Base-by-base conservation (phyloP, 2,329 filamentous ascomycete species). In the Penicillium sclerotiorum region DNA sequence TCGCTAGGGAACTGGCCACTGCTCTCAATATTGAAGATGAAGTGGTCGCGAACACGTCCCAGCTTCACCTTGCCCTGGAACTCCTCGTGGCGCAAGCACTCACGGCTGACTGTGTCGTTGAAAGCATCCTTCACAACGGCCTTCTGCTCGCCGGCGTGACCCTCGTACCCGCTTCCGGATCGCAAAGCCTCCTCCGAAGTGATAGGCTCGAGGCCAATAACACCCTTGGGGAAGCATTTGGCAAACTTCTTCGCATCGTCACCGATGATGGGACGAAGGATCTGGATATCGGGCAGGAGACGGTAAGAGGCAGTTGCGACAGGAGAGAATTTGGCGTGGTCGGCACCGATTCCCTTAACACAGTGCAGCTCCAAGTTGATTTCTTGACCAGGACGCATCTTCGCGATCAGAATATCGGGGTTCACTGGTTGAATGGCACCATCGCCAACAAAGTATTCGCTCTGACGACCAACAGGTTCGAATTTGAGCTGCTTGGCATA, bases 301-400 rank as follows among this genome's bases (percentile, higher is more conserved):
- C 94, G 85, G 77, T 99, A 99, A 20, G 88, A 90, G 3, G 94
- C 94, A 1, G 94, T 96, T 3, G 93, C 92, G 28, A 97, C 94
- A 39, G 94, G 94, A 0, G 90, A 96, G 77, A 94, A 99, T 74
- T 99, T 99, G 62, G 94, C 88, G 72, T 99, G 94, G 73, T 99
- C 94, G 57, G 87, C 85, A 40, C 94, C 94, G 59, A 95, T 85
- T 53, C 95, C 94, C 76, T 96, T 95, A 75, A 95, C 86, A 76
- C 93, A 94, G 77, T 97, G 92, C 82, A 95, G 88, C 59, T 89
- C 85, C 54, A 96, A 78, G 65, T 89, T 82, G 64, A 99, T 89
- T 62, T 84, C 83, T 78, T 99, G 95, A 4, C 88, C 89, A 0
- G 95, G 94, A 22, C 94, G 86, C 72, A 99, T 77, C 78, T 99